A percentile compares a stretch with the other conserved stretches of the same genome.
These are phyloP conservation scores for Cryptosporidium tyzzeri DNA, from an alignment of 169 alveolate species.

Conservation along the genomic window DNA sequence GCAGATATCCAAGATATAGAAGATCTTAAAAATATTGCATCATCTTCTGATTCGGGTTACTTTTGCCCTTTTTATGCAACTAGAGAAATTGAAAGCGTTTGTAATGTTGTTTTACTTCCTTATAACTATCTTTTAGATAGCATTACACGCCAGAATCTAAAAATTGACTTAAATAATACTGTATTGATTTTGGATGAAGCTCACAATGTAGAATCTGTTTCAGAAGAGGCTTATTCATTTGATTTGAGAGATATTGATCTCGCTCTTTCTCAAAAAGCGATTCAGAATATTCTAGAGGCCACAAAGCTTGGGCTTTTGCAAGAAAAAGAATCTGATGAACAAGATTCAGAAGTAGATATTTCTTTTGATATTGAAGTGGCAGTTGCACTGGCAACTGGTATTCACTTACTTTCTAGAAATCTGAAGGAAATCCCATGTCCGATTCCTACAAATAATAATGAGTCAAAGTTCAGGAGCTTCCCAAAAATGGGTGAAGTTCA, in stretches of 20 bases:
- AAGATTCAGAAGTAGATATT: constrained; percentile 45
- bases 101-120: constrained; percentile 91
- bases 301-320: constrained; percentile 31
- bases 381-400: constrained; percentile 39
- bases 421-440: constrained; percentile 36
- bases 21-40: constrained; percentile 85
- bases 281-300: constrained; percentile 69
- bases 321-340: constrained; percentile 28
- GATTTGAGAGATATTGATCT: constrained; percentile 80
- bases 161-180: constrained; percentile 84
- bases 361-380: constrained; percentile 75
- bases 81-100: constrained; percentile 84
- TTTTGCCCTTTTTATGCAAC: constrained; percentile 93
- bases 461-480: background rate
- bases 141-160: constrained; percentile 84
- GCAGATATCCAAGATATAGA: constrained; percentile 89
- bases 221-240: constrained; percentile 89
- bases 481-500: constrained; percentile 39
- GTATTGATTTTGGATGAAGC: constrained; percentile 95
- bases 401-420: constrained; percentile 44
- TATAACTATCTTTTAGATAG: constrained; percentile 91
- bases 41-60: constrained; percentile 78
- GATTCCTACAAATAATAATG: constrained; percentile 18
- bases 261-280: constrained; percentile 79
- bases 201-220: constrained; percentile 91